Evolutionary conservation across 2,329 filamentous ascomycete genomes (phyloP).

Genomic region (Grosmannia huntii): DNA sequence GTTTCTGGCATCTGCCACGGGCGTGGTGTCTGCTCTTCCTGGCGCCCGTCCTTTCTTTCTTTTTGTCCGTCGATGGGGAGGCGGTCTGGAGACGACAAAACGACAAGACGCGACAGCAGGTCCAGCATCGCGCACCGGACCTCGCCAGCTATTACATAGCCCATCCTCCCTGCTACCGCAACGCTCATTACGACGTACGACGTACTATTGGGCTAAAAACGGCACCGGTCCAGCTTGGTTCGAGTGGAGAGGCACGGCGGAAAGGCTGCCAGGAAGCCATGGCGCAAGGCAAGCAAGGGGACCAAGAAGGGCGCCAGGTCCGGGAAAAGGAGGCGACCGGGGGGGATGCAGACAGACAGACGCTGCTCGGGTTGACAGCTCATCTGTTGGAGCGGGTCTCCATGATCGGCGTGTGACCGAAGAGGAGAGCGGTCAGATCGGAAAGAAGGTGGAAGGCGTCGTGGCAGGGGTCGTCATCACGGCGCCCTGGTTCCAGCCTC

Average conservation of each 20-base stretch:
- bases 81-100: background rate
- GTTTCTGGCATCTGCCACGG: background rate
- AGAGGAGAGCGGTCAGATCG: background rate
- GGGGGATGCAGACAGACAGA: too few species aligned
- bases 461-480: background rate
- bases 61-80: background rate
- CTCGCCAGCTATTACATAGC: background rate
- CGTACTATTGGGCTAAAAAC: background rate
- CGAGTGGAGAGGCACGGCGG: background rate
- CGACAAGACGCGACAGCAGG: too few species aligned
- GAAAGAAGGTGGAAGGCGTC: background rate
- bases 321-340: background rate
- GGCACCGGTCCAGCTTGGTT: background rate
- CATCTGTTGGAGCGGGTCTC: background rate
- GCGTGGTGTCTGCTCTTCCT: background rate
- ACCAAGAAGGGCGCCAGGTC: background rate
- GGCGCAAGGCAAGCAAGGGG: too few species aligned
- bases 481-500: background rate
- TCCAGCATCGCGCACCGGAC: too few species aligned
- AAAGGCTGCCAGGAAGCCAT: background rate
- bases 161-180: background rate
- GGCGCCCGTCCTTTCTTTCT: background rate
- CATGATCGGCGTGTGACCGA: background rate
- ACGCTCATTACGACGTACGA: background rate
- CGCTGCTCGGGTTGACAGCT: background rate